Conservation (phyloP, 2,329 filamentous ascomycete species). For the Talaromyces marneffei region DNA sequence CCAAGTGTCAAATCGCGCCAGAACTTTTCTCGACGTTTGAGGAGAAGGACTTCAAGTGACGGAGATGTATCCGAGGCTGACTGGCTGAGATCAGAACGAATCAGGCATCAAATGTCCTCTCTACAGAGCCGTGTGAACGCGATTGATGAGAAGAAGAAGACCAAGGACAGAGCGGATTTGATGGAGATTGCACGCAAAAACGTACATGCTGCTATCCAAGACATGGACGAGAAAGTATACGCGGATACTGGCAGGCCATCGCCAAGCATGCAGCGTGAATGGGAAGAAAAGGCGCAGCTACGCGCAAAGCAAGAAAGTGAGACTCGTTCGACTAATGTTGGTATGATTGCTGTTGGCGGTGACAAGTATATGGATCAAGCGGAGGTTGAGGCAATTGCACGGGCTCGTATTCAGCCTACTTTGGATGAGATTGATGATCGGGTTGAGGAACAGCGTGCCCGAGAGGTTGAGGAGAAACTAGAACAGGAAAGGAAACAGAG, state of each 20-base stretch:
- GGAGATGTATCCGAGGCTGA: constrained; percentile 56
- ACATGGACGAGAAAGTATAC: constrained; percentile 76
- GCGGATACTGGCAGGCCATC: constrained; percentile 68
- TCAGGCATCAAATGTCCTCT: constrained; percentile 71
- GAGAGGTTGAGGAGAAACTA: constrained; percentile 56
- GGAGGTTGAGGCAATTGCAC: constrained; percentile 74
- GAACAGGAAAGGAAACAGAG: constrained; percentile 62
- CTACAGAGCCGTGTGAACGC: constrained; percentile 64
- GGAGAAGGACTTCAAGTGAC: constrained; percentile 63
- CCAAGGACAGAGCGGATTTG: constrained; percentile 67
- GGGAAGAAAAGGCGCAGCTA: constrained; percentile 68
- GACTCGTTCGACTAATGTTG: constrained; percentile 51
- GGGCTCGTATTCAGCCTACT: constrained; percentile 70
- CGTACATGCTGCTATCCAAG: constrained; percentile 70
- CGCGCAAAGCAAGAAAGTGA: constrained; percentile 63
- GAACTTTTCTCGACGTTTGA: constrained; percentile 52
- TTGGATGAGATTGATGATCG: constrained; percentile 78
- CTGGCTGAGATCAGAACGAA: constrained; percentile 63
- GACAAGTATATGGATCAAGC: constrained; percentile 72
- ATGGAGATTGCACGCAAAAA: constrained; percentile 77
- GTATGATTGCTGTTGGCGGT: constrained; percentile 64
- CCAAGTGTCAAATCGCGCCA: constrained; percentile 42
- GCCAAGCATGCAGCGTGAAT: constrained; percentile 63
- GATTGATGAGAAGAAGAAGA: constrained; percentile 66
- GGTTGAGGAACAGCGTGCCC: constrained; percentile 65